Conservation (phyloP, 2,329 filamentous ascomycete genomes). For the Chaetomium olivaceum region DNA sequence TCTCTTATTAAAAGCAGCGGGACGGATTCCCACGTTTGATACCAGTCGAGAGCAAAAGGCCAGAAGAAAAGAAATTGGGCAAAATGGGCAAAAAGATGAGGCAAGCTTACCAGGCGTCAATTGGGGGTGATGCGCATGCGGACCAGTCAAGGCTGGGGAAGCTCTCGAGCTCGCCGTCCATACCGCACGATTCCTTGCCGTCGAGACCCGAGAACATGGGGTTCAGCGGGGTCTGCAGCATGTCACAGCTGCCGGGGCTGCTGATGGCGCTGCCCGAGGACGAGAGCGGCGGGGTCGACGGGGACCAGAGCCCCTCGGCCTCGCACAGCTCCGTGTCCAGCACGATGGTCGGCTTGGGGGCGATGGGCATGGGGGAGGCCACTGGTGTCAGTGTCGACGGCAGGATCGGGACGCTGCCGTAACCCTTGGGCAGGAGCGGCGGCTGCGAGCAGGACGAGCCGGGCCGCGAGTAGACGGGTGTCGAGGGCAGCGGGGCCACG, state of each 20-base stretch:
- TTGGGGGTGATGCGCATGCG: constrained; percentile 72
- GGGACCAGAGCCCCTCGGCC: constrained; percentile 67
- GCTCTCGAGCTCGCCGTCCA: constrained; percentile 69
- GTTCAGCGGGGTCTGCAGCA: constrained; percentile 80
- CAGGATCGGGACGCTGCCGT: constrained; percentile 48
- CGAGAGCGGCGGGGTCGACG: constrained; percentile 84
- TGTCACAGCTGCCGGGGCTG: constrained; percentile 77
- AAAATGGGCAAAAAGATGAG: constrained; percentile 15
- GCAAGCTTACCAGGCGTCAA: constrained; percentile 83
- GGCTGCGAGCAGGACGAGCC: constrained; percentile 66
- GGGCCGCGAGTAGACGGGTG: constrained; percentile 65
- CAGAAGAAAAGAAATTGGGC: constrained; percentile 6
- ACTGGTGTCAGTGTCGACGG: constrained; percentile 70
- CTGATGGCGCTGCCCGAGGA: constrained; percentile 81
- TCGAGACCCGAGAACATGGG: constrained; percentile 73
- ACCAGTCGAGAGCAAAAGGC: neutral
- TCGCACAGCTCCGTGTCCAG: constrained; percentile 74
- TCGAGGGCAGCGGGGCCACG: constrained; percentile 60
- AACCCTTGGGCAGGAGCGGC: constrained; percentile 47
- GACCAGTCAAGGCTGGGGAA: constrained; percentile 75
- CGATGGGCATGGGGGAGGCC: constrained; percentile 71
- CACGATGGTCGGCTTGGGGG: constrained; percentile 75
- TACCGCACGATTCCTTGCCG: constrained; percentile 70
- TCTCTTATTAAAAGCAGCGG: neutral
- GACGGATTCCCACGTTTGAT: neutral